These are phyloP conservation scores for Hypoxylon sp. DNA, from an alignment of 2,329 filamentous ascomycete species.

Conservation along the genomic window DNA sequence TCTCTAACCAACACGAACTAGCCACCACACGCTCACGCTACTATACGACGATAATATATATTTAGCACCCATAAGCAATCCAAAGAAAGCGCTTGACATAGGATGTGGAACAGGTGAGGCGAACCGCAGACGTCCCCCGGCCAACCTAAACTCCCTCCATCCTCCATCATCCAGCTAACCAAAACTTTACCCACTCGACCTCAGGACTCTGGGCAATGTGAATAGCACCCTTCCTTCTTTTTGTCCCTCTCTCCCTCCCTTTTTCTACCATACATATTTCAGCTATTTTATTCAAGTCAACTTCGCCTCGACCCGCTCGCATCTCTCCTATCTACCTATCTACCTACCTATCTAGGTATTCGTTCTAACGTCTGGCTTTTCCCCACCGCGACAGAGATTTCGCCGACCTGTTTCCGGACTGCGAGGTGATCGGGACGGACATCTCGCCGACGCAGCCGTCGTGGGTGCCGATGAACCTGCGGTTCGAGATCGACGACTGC, in stretches of 20 bases:
- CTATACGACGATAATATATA: slow-evolving; percentile 31
- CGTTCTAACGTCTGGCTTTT: no score
- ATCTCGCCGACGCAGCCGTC: slow-evolving; percentile 38
- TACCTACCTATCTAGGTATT: not conserved
- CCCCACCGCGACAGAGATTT: slow-evolving; percentile 37
- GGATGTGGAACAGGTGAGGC: slow-evolving; percentile 37
- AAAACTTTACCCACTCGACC: no score
- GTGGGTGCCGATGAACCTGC: slow-evolving; percentile 34
- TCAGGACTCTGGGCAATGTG: slow-evolving; percentile 33
- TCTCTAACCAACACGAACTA: no score
- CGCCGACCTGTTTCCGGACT: slow-evolving; percentile 27
- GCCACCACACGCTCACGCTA: slow-evolving; percentile 33
- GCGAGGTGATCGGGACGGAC: slow-evolving; percentile 41
- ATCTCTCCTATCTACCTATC: not conserved
- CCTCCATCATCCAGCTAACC: no score
- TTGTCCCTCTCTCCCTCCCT: no score
- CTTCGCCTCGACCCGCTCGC: no score
- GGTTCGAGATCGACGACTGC: slow-evolving; percentile 37
- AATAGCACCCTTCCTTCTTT: no score
- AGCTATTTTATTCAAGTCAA: no score
- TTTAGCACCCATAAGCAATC: slow-evolving; percentile 32
- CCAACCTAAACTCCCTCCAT: no score
- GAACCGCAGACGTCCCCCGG: no score
- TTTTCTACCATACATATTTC: no score
- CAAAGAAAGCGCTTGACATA: slow-evolving; percentile 34